Conservation (phyloP, 768 basidiomycete genomes). For the Kwoniella shandongensis region DNA sequence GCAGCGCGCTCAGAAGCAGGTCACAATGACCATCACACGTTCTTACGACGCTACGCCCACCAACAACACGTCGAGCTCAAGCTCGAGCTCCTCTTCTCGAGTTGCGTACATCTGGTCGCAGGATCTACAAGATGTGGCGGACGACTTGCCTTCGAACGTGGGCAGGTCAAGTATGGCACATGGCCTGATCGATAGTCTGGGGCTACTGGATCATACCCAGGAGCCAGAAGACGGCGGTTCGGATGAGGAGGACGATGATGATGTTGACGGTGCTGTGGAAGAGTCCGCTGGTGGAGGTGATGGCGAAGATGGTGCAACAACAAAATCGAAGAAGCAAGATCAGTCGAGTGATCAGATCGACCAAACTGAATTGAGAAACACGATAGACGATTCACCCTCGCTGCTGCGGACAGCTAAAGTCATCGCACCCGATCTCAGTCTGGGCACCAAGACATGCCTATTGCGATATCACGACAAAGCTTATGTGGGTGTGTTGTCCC, state of each 20-base stretch:
- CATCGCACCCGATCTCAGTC: constrained; percentile 58
- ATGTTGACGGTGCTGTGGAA: not conserved
- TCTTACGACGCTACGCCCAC: too few relatives aligned
- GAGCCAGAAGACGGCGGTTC: too few relatives aligned
- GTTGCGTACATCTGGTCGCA: constrained; percentile 35
- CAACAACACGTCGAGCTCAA: not conserved
- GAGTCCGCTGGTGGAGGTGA: not conserved
- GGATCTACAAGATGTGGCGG: constrained; percentile 27
- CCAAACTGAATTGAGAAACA: not conserved
- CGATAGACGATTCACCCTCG: not conserved
- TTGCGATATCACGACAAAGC: constrained; percentile 67
- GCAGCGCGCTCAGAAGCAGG: too few relatives aligned
- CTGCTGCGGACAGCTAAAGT: constrained; percentile 39
- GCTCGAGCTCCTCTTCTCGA: not conserved
- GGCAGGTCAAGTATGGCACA: constrained; percentile 46
- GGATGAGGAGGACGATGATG: not conserved
- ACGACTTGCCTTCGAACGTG: constrained; percentile 39
- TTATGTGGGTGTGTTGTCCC: constrained; percentile 62
- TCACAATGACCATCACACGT: too few relatives aligned
- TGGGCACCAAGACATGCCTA: constrained; percentile 64
- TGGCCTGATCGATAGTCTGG: constrained; percentile 30
- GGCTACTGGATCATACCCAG: constrained; percentile 14
- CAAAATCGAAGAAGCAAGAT: not conserved
- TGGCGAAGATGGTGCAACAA: not conserved
- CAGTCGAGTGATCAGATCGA: not conserved